A percentile compares a stretch with the other conserved stretches of the same genome.
Conservation (phyloP, 1,139 yeast species). For the Kurtzmaniella quercitrusa region DNA sequence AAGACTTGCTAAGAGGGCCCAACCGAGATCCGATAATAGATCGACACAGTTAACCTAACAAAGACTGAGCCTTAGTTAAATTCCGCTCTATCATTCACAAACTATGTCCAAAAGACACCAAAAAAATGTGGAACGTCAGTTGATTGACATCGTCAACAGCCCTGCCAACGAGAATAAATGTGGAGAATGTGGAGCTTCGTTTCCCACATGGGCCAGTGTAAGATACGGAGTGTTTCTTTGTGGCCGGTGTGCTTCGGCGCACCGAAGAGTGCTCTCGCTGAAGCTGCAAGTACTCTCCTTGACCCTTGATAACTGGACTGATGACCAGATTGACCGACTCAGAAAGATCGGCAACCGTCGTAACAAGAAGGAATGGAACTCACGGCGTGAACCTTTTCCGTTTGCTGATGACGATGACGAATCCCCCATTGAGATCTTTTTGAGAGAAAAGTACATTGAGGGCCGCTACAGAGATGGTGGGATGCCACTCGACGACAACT, state of each 20-base stretch:
- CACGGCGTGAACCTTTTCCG: constrained; percentile 61
- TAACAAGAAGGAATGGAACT: constrained; percentile 63
- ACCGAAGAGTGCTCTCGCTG: constrained; percentile 57
- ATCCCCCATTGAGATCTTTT: constrained; percentile 41
- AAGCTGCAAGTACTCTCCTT: constrained; percentile 75
- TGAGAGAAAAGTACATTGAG: constrained; percentile 50
- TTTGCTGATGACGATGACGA: constrained; percentile 61
- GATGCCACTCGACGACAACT: constrained; percentile 15
- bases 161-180: constrained; percentile 52
- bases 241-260: constrained; percentile 76
- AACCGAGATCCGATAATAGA: too few species aligned
- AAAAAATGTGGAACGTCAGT: constrained; percentile 36
- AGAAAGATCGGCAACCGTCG: constrained; percentile 61
- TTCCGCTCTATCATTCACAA: too few species aligned
- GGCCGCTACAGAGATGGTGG: constrained; percentile 41
- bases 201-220: constrained; percentile 56
- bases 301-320: constrained; percentile 75
- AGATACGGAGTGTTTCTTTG: constrained; percentile 63
- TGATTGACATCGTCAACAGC: constrained; percentile 40
- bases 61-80: too few species aligned
- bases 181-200: constrained; percentile 65
- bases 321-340: constrained; percentile 54
- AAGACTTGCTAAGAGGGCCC: too few species aligned
- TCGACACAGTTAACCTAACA: too few species aligned
- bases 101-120: constrained; percentile 30